Evolutionary conservation across 345 rosid genomes (phyloP).

Genomic region (Heritiera littoralis): DNA sequence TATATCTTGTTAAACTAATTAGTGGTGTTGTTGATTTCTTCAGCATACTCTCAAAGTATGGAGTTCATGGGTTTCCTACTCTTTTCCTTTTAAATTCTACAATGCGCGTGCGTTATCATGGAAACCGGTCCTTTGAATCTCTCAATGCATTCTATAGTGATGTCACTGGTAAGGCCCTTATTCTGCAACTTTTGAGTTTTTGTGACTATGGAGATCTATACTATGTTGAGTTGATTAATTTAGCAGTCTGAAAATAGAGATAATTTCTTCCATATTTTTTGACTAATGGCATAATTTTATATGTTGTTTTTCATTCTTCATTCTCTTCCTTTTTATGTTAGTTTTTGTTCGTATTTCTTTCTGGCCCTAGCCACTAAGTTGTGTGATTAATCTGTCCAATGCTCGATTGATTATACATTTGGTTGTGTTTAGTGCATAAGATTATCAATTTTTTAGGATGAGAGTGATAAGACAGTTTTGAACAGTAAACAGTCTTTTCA

Average conservation of each 20-base stretch:
- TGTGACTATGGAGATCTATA: neutral
- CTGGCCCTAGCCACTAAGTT: neutral
- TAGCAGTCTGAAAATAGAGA: no score
- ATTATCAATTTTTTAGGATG: neutral
- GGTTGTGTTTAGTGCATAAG: neutral
- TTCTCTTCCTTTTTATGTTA: conserved; percentile 1
- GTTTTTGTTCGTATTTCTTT: neutral
- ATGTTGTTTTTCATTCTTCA: neutral
- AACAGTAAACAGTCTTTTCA: neutral
- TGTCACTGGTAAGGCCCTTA: conserved; percentile 59
- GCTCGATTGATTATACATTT: neutral
- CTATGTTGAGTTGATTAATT: neutral
- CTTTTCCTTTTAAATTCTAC: conserved; percentile 83
- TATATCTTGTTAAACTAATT: conserved; percentile 9
- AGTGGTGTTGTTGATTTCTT: conserved; percentile 25
- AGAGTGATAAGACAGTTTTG: neutral
- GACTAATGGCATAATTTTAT: neutral
- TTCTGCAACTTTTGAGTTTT: neutral
- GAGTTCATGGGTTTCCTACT: conserved; percentile 93
- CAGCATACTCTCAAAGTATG: conserved; percentile 90
- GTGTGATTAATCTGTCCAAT: neutral
- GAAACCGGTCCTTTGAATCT: conserved; percentile 69
- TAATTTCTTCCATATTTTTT: neutral
- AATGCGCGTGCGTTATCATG: conserved; percentile 64
- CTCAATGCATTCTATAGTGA: conserved; percentile 69